A percentile compares a stretch with the other conserved stretches of the same genome.
phyloP scores from a whole-genome alignment of 2,329 filamentous ascomycete species.

The Alternaria arbusti region DNA sequence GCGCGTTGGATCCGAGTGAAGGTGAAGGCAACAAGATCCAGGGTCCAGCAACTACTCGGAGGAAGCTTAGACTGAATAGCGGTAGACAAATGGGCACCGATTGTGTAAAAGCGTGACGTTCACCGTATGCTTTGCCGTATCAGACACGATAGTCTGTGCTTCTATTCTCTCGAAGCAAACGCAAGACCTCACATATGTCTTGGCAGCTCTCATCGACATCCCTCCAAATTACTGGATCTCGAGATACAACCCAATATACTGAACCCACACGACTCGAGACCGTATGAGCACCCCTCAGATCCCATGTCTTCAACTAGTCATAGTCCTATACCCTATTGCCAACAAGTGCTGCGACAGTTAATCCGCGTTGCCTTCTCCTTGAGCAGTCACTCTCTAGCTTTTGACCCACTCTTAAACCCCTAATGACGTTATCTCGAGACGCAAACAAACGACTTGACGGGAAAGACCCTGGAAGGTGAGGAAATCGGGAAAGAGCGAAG shows the following conservation, averaged over 20 bases:
- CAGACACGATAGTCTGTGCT: neutral
- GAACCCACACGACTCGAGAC: neutral
- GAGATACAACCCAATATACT: neutral
- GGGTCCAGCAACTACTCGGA: neutral
- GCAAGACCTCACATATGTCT: neutral
- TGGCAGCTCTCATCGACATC: neutral
- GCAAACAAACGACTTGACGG: neutral
- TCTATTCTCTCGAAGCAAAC: neutral
- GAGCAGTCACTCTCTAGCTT: accelerated
- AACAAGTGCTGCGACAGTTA: neutral
- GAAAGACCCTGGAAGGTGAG: neutral
- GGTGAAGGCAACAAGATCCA: neutral
- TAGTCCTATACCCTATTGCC: neutral
- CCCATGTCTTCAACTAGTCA: neutral
- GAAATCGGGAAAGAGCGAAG: neutral
- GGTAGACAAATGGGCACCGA: neutral
- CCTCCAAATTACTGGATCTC: neutral
- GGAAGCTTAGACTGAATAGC: neutral
- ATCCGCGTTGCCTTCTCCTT: neutral
- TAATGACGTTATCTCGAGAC: neutral
- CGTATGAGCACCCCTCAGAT: neutral
- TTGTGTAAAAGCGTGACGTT: neutral
- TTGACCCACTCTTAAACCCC: neutral
- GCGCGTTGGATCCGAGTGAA: neutral
- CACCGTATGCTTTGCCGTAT: neutral